Evolutionary conservation across 2,329 filamentous ascomycete genomes (phyloP), one percentile per base, ranked within the genome.

Genomic region (Aureobasidium melanogenum): DNA sequence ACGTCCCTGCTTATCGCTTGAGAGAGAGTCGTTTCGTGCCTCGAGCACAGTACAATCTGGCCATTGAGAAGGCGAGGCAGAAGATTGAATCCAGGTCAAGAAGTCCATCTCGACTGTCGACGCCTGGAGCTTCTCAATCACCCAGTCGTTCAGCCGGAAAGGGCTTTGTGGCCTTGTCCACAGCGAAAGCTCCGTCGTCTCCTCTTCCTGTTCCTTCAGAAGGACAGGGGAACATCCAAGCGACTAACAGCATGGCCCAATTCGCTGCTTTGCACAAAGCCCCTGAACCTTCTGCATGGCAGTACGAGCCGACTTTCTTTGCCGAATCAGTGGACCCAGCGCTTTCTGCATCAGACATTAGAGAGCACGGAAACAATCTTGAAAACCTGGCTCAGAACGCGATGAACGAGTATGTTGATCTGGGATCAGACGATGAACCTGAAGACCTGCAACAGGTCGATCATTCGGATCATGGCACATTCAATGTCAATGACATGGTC

Each of bases 11-110:
- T 22, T 74, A 74, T 61, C 64, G 71, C 22, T 60, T 70, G 15
- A 66, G 72, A 14, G 71, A 73, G 58, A 72, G 70, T 66, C 69
- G 66, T 41, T 74, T 74, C 46, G 71, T 74, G 10, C 69, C 72
- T 6, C 66, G 70, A 10, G 70, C 73, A 58, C 65, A 72, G 7
- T 73, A 74, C 54, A 67, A 64, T 3, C 63, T 65, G n/a, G 71
- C 71, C 3, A 67, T 70, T n/a, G 69, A 72, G 43, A 68, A 67
- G 36, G 66, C 72, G 12, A 69, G 64, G 24, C 67, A 70, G 59
- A 66, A 71, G 17, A 54, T 66, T 14, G 44, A 63, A 32, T 39
- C 60, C 36, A 52, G 61, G 8, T 62, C 52, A 26, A 43, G 62
- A 24, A 61, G 48, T 24, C 50, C 48, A 10, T 54, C 59, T 32